Evolutionary conservation across 768 basidiomycete species (phyloP).

Genomic region (Amanita pallidorosea): DNA sequence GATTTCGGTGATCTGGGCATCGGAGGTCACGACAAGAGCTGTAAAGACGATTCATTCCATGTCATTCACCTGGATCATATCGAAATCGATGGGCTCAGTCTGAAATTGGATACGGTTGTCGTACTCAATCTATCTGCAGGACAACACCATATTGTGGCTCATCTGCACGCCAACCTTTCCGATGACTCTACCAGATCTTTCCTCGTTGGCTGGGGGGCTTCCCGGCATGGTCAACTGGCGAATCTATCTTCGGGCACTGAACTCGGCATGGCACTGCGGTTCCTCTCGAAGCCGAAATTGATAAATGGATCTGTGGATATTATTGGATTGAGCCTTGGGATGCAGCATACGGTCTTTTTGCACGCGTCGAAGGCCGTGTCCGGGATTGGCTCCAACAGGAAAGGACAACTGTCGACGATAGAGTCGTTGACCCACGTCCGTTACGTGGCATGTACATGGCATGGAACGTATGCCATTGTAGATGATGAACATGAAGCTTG

Average conservation of each 20-base stretch:
- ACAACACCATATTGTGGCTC: conserved; percentile 59
- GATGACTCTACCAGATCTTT: conserved; percentile 15
- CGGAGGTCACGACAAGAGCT: conserved; percentile 19
- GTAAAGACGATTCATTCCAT: conserved; percentile 20
- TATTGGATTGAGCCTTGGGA: conserved; percentile 26
- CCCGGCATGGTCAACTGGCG: conserved; percentile 81
- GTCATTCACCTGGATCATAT: conserved; percentile 33
- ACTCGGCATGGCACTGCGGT: conserved; percentile 18
- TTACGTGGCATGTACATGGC: conserved; percentile 63
- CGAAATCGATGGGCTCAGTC: conserved; percentile 13
- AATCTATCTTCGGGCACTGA: conserved; percentile 13
- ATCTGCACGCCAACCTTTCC: conserved; percentile 20
- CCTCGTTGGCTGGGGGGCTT: conserved; percentile 74
- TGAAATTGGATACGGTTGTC: conserved; percentile 13
- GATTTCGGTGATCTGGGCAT: conserved; percentile 77
- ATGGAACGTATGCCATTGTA: conserved; percentile 51
- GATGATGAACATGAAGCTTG: conserved; percentile 10
- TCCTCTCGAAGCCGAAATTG: conserved; percentile 15
- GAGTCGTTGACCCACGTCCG: conserved; percentile 14
- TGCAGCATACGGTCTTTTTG: conserved; percentile 38
- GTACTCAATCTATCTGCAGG: conserved; percentile 48
- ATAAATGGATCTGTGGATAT: conserved; percentile 21
- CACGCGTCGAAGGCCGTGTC: conserved; percentile 43
- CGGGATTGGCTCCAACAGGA: conserved; percentile 61
- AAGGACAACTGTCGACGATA: conserved; percentile 47